These are phyloP conservation scores for Mortierella sp. DNA, from an alignment of 371 early-diverging fungal species.

Conservation along the genomic window DNA sequence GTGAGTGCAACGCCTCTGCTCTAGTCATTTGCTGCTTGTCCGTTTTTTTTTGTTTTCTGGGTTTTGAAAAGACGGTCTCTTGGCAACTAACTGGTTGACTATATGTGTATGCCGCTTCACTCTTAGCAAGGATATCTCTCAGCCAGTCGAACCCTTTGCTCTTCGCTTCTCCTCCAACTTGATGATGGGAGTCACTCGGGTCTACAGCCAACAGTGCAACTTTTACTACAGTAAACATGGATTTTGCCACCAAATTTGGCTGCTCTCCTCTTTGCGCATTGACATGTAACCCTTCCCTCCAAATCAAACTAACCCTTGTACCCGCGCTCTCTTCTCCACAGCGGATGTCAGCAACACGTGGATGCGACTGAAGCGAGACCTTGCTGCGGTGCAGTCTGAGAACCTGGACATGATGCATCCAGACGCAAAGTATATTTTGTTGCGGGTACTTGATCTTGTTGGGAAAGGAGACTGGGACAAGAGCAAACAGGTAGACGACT, in stretches of 20 bases:
- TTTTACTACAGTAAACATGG: slow-evolving; percentile 48
- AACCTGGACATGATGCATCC: slow-evolving; percentile 36
- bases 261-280: background rate
- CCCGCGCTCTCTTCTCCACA: slow-evolving; percentile 1
- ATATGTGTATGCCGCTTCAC: background rate
- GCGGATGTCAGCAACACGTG: slow-evolving; percentile 55
- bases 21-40: too few species aligned
- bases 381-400: slow-evolving; percentile 30
- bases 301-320: background rate
- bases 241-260: background rate
- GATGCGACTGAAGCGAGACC: slow-evolving; percentile 41
- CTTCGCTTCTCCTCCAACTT: slow-evolving; percentile 67
- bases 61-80: background rate
- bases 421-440: slow-evolving; percentile 24
- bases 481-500: too few species aligned
- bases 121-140: slow-evolving; percentile 57
- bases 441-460: background rate
- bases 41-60: background rate
- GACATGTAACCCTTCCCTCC: background rate
- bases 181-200: slow-evolving; percentile 65
- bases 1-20: too few species aligned
- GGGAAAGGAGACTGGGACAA: too few species aligned
- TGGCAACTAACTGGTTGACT: background rate
- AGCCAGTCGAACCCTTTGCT: slow-evolving; percentile 68
- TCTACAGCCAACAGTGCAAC: slow-evolving; percentile 63